Base-by-base conservation (phyloP, 768 basidiomycete species). In the Mycena leptocephala region DNA sequence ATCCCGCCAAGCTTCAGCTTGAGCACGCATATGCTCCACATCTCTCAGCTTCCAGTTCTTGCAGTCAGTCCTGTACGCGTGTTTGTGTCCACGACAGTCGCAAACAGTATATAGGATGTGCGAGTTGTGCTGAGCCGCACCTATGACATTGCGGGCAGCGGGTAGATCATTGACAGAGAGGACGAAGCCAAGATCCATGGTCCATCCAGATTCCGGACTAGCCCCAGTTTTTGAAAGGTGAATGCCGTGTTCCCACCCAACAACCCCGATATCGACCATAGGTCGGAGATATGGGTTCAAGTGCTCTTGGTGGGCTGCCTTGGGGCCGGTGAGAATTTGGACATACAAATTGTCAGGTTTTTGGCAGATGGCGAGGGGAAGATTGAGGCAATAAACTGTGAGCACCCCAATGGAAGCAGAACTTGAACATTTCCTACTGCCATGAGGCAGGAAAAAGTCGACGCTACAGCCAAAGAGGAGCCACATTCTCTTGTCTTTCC, bases 301-400 rank as follows among this genome's bases (percentile, higher is more conserved):
- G 18, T 81, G 22, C 1, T 82, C 77, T 0, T 62, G 24, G 7
- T 58, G 53, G 6, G 80, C 81, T 33, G 82, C 76, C 1, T 69
- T 66, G 1, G 81, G 83, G 2, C 85, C 79, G 5, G 79, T 78
- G 7, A 85, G 64, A 10, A 84, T 80, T 0, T 71, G 22, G 26
- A 82, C 59, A 28, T 76, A 83, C 66, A 84, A 69, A 48, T 86
- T 81, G 65, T 85, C 81, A 1, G 76, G 70, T 32, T 80, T 78
- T 64, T 83, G 82, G 6, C 79, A 72, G 11, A 83, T 70, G 18
- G 78, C 46, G 4, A 63, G 46, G 0, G 83, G 80, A 0, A 86
- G 76, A 53, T 82, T 85, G 4, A 84, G 63, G 55, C 79, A 81
- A 2, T 78, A 76, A 24, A 81, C 67, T 9, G 75, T 80, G 18